Base-by-base conservation (phyloP, 2,329 filamentous ascomycete genomes). In the Curvularia sp. region DNA sequence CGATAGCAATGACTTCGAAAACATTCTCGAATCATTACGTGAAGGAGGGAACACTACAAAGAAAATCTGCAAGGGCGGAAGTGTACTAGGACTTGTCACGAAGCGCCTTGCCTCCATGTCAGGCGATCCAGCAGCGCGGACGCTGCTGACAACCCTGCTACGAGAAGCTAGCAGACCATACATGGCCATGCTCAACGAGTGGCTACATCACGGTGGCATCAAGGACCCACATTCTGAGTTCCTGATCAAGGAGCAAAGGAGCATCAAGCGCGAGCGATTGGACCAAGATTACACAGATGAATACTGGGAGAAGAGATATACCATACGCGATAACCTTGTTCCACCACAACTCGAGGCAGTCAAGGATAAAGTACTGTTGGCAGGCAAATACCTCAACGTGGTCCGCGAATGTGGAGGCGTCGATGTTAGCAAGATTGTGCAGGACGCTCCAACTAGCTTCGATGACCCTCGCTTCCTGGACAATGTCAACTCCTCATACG, bases 201-300 rank as follows among this genome's bases (percentile, higher is more conserved):
- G 95, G 95, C 82, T 99, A 15, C 95, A 99, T 73, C 94, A 96
- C 72, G 95, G 95, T 39, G 92, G 90, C 49, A 98, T 99, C 76
- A 92, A 90, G 71, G 95, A 99, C 75, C 92, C 93, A 0, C 94
- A 98, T 75, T 86, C 89, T 1, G 95, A 99, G 76, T 99, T 99
- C 67, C 80, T 99, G 53, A 89, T 99, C 72, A 96, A 96, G 73
- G 95, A 98, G 76, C 92, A 97, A 69, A 96, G 94, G 77, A 97
- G 93, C 71, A 97, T 99, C 68, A 89, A 90, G 58, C 87, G 95
- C 41, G 95, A 98, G 75, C 86, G 91, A 58, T 81, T 99, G 2
- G 93, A 98, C 72, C 89, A 97, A 73, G 95, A 99, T 76, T 99
- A 98, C 72, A 99, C 94, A 0, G 95, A 99, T 75, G 95, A 99